phyloP scores from a whole-genome alignment of 2,329 filamentous ascomycete genomes.

The Ophiostoma perfectum region DNA sequence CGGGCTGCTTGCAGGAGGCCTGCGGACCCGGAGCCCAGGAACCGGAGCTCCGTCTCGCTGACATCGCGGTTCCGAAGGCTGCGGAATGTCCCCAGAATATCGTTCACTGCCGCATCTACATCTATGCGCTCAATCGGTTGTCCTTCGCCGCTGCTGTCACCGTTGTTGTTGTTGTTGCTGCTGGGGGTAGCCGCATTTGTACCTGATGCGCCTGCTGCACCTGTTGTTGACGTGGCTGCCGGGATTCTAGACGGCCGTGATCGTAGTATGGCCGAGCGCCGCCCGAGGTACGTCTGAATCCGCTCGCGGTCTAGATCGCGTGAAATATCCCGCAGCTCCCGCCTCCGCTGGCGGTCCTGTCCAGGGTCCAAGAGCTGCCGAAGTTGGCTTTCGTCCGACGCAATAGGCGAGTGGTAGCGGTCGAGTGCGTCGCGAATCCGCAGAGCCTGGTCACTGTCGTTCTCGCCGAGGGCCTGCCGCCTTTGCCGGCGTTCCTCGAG shows the following conservation, averaged over 20 bases:
- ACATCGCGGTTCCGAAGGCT: constrained; percentile 31
- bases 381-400: constrained; percentile 50
- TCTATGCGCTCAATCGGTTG: constrained; percentile 34
- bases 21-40: not conserved
- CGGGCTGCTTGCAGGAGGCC: constrained; percentile 16
- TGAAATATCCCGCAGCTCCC: constrained; percentile 9
- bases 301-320: not conserved
- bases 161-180: not conserved
- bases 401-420: constrained; percentile 47
- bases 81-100: constrained; percentile 37
- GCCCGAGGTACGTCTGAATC: constrained; percentile 12
- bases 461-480: constrained; percentile 36
- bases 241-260: constrained; percentile 15
- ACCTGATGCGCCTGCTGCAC: not conserved
- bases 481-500: constrained; percentile 39
- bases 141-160: not conserved
- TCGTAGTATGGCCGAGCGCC: constrained; percentile 17
- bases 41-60: constrained; percentile 23
- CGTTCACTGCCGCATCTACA: constrained; percentile 37
- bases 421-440: constrained; percentile 37
- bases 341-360: constrained; percentile 3
- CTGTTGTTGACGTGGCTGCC: not conserved
- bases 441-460: constrained; percentile 30
- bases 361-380: constrained; percentile 48
- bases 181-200: not conserved